Percentiles rank a stretch among this genome's conserved stretches.
These are phyloP conservation scores for Aspergillus latus DNA, from an alignment of 2,329 filamentous ascomycete species.

Conservation along the genomic window DNA sequence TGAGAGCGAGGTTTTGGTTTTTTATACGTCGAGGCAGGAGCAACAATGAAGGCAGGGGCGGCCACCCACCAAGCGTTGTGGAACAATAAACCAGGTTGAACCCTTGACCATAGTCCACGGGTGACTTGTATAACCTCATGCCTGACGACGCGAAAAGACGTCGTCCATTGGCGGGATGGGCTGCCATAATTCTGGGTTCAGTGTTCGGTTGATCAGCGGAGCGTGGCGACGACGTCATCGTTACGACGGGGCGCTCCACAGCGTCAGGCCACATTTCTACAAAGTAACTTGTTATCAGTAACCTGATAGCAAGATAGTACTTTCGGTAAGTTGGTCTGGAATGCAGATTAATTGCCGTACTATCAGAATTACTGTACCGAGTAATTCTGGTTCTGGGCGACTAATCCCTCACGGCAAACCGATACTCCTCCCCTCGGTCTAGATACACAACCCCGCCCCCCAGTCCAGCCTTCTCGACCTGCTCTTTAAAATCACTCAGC, in stretches of 20 bases:
- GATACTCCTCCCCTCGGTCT: conserved; percentile 58
- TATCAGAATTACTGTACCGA: background rate
- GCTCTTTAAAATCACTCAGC: conserved; percentile 60
- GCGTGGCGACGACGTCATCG: background rate
- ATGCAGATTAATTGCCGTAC: too few relatives aligned
- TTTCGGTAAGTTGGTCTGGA: too few relatives aligned
- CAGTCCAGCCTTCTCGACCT: conserved; percentile 54
- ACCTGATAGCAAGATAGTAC: too few relatives aligned
- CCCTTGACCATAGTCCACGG: background rate
- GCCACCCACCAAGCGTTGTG: too few relatives aligned
- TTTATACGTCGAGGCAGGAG: too few relatives aligned
- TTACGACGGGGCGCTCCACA: background rate
- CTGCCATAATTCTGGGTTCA: background rate
- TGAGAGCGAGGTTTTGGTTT: too few relatives aligned
- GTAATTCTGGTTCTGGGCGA: background rate
- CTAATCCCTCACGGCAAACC: conserved; percentile 48
- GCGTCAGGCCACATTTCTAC: too few relatives aligned
- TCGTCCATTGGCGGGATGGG: background rate
- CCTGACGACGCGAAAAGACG: background rate
- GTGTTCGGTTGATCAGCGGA: background rate
- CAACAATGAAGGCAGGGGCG: too few relatives aligned
- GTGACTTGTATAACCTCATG: background rate
- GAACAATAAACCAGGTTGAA: too few relatives aligned
- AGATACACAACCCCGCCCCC: conserved; percentile 59
- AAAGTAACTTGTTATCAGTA: too few relatives aligned